These are phyloP conservation scores for Aegilops tauschii DNA, from an alignment of 176 grass and related monocot species.

Conservation along the genomic window DNA sequence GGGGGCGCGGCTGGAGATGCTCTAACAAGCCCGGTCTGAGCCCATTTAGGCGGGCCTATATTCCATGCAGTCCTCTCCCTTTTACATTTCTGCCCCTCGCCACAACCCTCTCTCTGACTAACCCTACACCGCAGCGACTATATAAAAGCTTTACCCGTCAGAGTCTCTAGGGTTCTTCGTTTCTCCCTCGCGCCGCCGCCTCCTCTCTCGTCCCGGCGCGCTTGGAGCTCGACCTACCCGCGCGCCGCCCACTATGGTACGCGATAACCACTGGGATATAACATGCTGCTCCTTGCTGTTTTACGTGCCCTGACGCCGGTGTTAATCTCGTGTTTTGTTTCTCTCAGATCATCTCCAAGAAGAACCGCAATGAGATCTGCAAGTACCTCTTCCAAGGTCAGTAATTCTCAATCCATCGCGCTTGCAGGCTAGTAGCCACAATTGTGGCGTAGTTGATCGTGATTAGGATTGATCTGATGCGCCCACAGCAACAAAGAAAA, in stretches of 20 bases:
- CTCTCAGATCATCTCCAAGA: conserved; percentile 93
- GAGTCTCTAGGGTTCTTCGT: conserved; percentile 49
- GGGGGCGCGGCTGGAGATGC: too few species aligned
- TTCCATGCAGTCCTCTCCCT: too few species aligned
- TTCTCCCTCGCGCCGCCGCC: conserved; percentile 30
- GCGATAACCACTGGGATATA: background rate
- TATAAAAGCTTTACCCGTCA: conserved; percentile 31
- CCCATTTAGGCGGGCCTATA: background rate
- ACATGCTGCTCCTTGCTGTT: background rate
- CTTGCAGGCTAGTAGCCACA: background rate
- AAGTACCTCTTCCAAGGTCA: conserved; percentile 97
- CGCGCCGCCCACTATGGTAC: conserved; percentile 52
- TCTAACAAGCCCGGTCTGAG: background rate
- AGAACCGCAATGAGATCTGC: conserved; percentile 97
- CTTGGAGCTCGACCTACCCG: conserved; percentile 5
- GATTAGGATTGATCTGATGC: background rate
- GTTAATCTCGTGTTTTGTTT: background rate
- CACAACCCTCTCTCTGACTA: background rate
- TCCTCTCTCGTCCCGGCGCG: background rate
- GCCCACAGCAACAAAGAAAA: background rate
- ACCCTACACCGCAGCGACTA: conserved; percentile 29
- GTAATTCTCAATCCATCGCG: background rate
- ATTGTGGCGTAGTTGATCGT: background rate
- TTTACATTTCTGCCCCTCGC: conserved; percentile 7
- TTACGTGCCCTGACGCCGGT: background rate